These are phyloP conservation scores for Grosmannia clavigera DNA, from an alignment of 2,329 filamentous ascomycete genomes.

Conservation along the genomic window DNA sequence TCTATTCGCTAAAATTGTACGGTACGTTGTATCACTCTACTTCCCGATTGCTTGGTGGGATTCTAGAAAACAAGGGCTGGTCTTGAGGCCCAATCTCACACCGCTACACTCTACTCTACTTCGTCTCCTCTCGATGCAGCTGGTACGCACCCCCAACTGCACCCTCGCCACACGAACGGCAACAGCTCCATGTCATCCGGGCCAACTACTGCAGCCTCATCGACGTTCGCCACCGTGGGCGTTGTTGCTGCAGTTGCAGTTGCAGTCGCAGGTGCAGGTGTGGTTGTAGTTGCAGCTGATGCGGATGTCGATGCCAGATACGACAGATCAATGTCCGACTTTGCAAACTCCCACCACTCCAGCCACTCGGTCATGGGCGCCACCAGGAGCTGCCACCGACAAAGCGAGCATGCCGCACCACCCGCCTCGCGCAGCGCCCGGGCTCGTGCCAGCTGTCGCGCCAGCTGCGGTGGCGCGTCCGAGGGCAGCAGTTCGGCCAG, in stretches of 20 bases:
- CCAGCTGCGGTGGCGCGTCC: conserved; percentile 25
- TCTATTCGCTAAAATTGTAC: too few species aligned
- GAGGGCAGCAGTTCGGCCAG: conserved; percentile 30
- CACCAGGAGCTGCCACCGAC: conserved; percentile 34
- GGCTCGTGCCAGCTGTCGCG: conserved; percentile 26
- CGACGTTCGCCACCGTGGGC: background rate
- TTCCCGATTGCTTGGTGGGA: too few species aligned
- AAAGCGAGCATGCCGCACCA: conserved; percentile 38
- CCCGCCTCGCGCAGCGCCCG: conserved; percentile 31
- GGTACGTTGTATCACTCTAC: too few species aligned
- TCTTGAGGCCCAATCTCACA: background rate
- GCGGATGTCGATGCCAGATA: conserved; percentile 3
- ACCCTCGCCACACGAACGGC: conserved; percentile 35
- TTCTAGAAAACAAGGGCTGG: too few species aligned
- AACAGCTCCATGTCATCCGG: conserved; percentile 23
- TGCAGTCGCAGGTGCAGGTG: too few species aligned
- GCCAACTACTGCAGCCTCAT: conserved; percentile 16
- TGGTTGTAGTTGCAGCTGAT: background rate
- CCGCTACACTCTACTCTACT: background rate
- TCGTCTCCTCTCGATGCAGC: background rate
- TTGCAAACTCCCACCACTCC: conserved; percentile 42
- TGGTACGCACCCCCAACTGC: conserved; percentile 37
- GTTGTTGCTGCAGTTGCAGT: background rate
- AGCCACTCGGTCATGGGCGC: conserved; percentile 44
- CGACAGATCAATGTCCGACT: conserved; percentile 3